Evolutionary conservation across 352 stramenopile species (phyloP), one percentile per base, ranked within the genome.

Genomic region (Phytophthora agathidicida): DNA sequence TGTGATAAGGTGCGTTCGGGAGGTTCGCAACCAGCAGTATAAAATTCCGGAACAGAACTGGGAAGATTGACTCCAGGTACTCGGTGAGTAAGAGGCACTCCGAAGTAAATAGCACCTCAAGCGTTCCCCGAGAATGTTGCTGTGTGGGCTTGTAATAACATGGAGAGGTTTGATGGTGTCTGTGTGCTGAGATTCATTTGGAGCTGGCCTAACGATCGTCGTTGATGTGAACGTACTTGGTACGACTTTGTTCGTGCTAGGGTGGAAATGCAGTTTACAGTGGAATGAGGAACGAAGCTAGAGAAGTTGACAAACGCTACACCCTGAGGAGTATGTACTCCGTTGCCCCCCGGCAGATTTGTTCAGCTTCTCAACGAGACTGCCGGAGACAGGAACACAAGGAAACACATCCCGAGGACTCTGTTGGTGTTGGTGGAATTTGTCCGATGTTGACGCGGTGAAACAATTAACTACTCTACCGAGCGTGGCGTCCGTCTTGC

Each of bases 61-160:
- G 67, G 22, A 83, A 66, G 50, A 83, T 58, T 0, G 60, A 72
- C 26, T 83, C 69, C 30, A 71, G 35, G 27, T 77, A 83, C 47
- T 83, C 73, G 5, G 68, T 60, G 10, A 83, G 48, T 3, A 71
- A 23, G 13, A 71, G 44, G 36, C 68, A 80, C 35, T 83, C 70
- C 14, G 57, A 66, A 2, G 54, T 57, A 44, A 72, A 80, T 2
- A 68, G 28, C 0, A 71, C 48, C 14, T 68, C 48, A 10, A 68
- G 38, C 11, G 60, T 64, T 68, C 52, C 4, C 45, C 26, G 9
- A 68, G 60, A 50, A 69, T 53, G 7, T 47, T 43, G 9, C 11
- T 19, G 37, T 68, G 57, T 30, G 6, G 41, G 23, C 3, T 49
- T 13, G 8, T 14, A 26, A 4, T 16, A 20, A 30, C 20, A 7